These are phyloP conservation scores for Stentor coeruleus DNA, from an alignment of 73 alveolate genomes.

Conservation along the genomic window DNA sequence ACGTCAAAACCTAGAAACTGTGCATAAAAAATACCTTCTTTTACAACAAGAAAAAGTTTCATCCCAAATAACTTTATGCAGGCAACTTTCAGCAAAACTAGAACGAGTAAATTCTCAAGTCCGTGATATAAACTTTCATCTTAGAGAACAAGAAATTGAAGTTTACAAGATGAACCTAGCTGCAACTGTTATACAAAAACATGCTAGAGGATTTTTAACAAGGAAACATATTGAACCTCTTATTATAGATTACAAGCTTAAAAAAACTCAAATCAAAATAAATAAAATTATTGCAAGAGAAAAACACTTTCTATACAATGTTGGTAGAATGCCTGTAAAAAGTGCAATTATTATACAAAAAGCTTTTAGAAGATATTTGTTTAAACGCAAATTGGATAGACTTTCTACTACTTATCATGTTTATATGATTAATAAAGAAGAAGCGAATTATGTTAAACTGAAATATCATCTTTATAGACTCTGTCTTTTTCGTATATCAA, in stretches of 20 bases:
- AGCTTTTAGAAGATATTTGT: background rate
- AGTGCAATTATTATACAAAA: background rate
- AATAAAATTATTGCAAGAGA: background rate
- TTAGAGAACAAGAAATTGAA: background rate
- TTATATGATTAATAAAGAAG: background rate
- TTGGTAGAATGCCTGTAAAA: background rate
- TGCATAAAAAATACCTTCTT: too few species aligned
- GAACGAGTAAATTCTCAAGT: background rate
- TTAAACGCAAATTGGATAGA: background rate
- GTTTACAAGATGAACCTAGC: background rate
- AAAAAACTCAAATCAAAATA: too few species aligned
- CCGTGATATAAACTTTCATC: background rate
- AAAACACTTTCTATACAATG: background rate
- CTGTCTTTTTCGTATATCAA: background rate
- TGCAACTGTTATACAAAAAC: background rate
- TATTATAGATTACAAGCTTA: background rate
- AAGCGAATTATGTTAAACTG: background rate
- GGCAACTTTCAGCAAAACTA: background rate
- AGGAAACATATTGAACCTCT: background rate
- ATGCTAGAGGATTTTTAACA: background rate
- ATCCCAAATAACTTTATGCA: background rate
- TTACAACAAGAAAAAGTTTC: too few species aligned
- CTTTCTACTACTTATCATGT: background rate
- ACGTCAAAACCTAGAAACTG: too few species aligned
- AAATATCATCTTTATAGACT: too few species aligned